Base-by-base conservation (phyloP, 1,284 basidiomycete species). In the Marasmius oreades region DNA sequence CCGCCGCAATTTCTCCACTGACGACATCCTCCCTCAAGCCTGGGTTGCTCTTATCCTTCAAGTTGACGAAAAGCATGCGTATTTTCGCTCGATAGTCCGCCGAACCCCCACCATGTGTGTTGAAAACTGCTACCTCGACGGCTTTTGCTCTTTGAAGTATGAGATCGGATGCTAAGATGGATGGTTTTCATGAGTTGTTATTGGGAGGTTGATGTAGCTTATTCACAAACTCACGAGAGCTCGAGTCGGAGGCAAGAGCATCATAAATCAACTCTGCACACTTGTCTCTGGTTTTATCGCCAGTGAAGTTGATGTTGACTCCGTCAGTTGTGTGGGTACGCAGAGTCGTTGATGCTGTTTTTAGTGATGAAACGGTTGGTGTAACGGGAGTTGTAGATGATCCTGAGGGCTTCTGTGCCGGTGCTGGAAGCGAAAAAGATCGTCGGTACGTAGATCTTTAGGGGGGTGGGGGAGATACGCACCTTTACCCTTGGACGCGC, bases 11-110 rank as follows among this genome's bases (percentile, higher is more conserved):
- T 24, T 91, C 87, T 0, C 95, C 95, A 48, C 86, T 82, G 18
- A 96, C 87, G 57, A 99, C 86, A 63, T 85, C 88, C 66, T 90
- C 90, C 33, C 95, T 82, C 53, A 99, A 72, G 22, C 82, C 81
- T 8, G 95, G 95, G 70, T 99, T 98, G 65, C 88, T 87, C 75
- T 95, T 96, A 73, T 97, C 96, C 71, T 97, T 98, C 63, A 99
- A 78, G 70, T 84, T 98, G 64, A 97, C 88, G 67, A 85, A 95
- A 37, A 98, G 74, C n/a, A 88, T 88, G 26, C 96, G 87, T 59
- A 98, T 92, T 71, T 94, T 98, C 69, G 78, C 71, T 62, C 85
- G 87, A 71, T 94, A 95, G n/a, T 71, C 66, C 2, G 65, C 71
- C 3, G 72, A 81, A 24, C 72, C 73, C 16, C 70, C 73, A 3